Conservation (phyloP, 1,139 yeast genomes). For the Debaryomycetaceae sp. region DNA sequence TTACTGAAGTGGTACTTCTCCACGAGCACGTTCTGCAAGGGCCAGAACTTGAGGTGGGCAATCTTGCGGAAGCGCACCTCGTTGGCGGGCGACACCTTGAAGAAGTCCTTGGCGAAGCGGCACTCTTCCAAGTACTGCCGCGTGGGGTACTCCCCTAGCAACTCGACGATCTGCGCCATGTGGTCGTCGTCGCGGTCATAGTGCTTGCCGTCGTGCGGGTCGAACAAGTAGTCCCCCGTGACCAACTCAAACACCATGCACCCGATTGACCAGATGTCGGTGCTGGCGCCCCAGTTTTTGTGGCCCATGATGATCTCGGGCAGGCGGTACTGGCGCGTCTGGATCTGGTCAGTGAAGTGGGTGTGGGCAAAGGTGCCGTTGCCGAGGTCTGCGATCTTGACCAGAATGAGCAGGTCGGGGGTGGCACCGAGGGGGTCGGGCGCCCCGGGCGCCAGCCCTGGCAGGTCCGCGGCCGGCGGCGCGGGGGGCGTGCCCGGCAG, state of each 20-base stretch:
- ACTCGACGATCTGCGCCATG: slow-evolving; percentile 72
- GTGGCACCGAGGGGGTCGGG: too few relatives aligned
- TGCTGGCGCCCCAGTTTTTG: slow-evolving; percentile 75
- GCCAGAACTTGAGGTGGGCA: slow-evolving; percentile 65
- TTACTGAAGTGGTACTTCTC: slow-evolving; percentile 47
- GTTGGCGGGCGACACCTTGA: slow-evolving; percentile 34
- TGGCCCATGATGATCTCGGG: slow-evolving; percentile 72
- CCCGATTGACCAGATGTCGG: slow-evolving; percentile 82
- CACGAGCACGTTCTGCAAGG: slow-evolving; percentile 56
- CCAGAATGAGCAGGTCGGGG: slow-evolving; percentile 12
- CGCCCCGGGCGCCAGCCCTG: not conserved
- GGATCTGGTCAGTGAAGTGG: slow-evolving; percentile 81
- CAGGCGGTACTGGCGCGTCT: slow-evolving; percentile 80
- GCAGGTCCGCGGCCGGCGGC: not conserved
- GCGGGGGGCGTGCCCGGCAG: not conserved
- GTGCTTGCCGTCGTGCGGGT: slow-evolving; percentile 62
- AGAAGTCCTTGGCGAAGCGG: slow-evolving; percentile 46
- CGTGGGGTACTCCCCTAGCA: slow-evolving; percentile 56
- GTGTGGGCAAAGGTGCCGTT: slow-evolving; percentile 73
- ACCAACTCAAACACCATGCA: slow-evolving; percentile 76
- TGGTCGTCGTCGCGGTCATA: slow-evolving; percentile 82
- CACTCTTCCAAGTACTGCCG: slow-evolving; percentile 48
- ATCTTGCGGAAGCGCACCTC: slow-evolving; percentile 49
- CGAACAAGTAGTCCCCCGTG: slow-evolving; percentile 83
- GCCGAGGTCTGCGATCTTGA: slow-evolving; percentile 79